These are phyloP conservation scores for Blastocystis hominis DNA, from an alignment of 352 stramenopile genomes.

Conservation along the genomic window DNA sequence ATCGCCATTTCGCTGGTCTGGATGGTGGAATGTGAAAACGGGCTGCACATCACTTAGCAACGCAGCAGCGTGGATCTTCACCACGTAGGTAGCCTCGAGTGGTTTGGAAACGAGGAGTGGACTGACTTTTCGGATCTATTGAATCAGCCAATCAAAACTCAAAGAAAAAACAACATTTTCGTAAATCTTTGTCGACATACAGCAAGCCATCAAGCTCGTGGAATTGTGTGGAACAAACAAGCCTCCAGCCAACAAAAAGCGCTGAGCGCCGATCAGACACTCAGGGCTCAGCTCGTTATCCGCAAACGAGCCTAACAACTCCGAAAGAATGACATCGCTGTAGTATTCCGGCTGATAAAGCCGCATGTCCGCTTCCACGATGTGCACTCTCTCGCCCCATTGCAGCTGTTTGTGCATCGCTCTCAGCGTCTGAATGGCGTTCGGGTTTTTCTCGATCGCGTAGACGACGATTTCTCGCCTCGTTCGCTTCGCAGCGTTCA, in stretches of 20 bases:
- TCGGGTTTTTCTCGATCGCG: conserved; percentile 95
- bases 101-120: neutral
- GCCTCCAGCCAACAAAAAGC: conserved; percentile 74
- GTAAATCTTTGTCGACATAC: conserved; percentile 85
- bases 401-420: conserved; percentile 62
- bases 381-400: conserved; percentile 69
- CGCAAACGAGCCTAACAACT: conserved; percentile 87
- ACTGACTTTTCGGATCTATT: conserved; percentile 15
- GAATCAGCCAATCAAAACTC: neutral
- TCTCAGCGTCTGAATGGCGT: conserved; percentile 85
- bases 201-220: conserved; percentile 83
- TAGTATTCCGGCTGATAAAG: conserved; percentile 71
- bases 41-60: conserved; percentile 72
- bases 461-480: conserved; percentile 76
- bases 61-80: conserved; percentile 81
- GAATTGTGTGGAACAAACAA: conserved; percentile 80
- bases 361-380: conserved; percentile 76
- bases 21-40: conserved; percentile 86
- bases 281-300: conserved; percentile 98
- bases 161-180: conserved; percentile 70
- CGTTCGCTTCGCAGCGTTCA: conserved; percentile 69
- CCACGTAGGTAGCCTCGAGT: conserved; percentile 92
- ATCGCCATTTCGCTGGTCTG: conserved; percentile 65
- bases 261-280: conserved; percentile 85
- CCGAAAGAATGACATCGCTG: conserved; percentile 86